phyloP scores from a whole-genome alignment of 2,329 filamentous ascomycete genomes.

The Pseudogymnoascus sp. region DNA sequence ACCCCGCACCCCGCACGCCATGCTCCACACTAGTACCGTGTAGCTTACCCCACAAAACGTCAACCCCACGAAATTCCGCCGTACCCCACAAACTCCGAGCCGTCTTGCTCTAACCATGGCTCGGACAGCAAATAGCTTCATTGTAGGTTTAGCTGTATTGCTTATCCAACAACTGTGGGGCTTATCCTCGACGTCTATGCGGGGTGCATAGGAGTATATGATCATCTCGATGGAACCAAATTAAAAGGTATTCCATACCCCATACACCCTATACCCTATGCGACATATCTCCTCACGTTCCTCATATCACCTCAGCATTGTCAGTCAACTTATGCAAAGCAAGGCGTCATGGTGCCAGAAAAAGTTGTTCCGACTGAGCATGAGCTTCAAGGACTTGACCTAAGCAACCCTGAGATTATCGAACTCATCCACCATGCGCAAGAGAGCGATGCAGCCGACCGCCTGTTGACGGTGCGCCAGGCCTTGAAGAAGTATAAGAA shows the following conservation, averaged over 20 bases:
- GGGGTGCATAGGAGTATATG: slow-evolving; percentile 14
- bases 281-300: not conserved
- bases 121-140: not conserved
- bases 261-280: not conserved
- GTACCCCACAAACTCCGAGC: not conserved
- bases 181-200: not conserved
- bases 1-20: not conserved
- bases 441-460: slow-evolving; percentile 14
- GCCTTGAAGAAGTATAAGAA: slow-evolving; percentile 15
- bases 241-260: not conserved
- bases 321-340: not conserved
- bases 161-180: not conserved
- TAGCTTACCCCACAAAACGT: not conserved
- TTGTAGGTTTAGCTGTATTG: not conserved
- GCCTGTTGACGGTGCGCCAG: slow-evolving; percentile 11
- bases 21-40: not conserved
- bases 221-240: slow-evolving; percentile 12
- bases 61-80: not conserved
- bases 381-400: slow-evolving; percentile 14
- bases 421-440: slow-evolving; percentile 16
- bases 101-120: not conserved
- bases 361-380: slow-evolving; percentile 16
- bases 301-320: not conserved
- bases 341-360: slow-evolving; percentile 6
- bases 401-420: slow-evolving; percentile 11